phyloP scores from a whole-genome alignment of 2,329 filamentous ascomycete species.

The Hypoxylon sp. region DNA sequence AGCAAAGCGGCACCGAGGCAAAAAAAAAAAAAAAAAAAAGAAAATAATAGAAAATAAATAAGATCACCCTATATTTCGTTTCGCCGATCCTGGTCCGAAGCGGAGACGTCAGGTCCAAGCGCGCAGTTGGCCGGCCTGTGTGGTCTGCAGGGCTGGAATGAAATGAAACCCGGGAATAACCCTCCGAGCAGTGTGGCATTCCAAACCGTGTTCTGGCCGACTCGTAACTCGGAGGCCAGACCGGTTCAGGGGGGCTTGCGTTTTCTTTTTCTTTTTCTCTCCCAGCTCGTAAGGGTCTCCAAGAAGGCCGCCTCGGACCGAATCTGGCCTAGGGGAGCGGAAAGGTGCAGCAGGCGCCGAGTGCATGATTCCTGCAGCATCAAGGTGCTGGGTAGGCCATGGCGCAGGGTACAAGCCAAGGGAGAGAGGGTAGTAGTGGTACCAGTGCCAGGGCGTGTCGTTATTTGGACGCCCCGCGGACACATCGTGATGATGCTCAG shows the following conservation, averaged over 20 bases:
- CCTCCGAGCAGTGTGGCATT: conserved; percentile 37
- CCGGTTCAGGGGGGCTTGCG: conserved; percentile 7
- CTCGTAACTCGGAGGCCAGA: conserved; percentile 26
- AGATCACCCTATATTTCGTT: conserved; percentile 8
- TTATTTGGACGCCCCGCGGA: conserved; percentile 38
- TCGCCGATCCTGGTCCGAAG: conserved; percentile 26
- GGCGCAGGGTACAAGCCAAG: conserved; percentile 20
- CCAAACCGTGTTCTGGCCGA: conserved; percentile 35
- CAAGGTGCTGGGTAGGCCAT: conserved; percentile 23
- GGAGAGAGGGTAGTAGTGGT: conserved; percentile 5
- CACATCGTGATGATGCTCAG: conserved; percentile 41
- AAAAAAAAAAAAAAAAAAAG: conserved; percentile 1
- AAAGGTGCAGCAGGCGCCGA: conserved; percentile 38
- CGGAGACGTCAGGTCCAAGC: conserved; percentile 26
- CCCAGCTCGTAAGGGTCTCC: conserved; percentile 29
- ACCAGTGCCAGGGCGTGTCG: conserved; percentile 28
- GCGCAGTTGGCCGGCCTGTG: conserved; percentile 17
- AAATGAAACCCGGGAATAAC: conserved; percentile 37
- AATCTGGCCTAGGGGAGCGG: conserved; percentile 40
- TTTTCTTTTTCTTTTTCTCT: neutral
- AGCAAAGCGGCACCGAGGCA: conserved; percentile 24
- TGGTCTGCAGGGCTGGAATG: conserved; percentile 38
- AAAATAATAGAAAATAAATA: too few relatives aligned
- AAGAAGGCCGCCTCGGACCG: conserved; percentile 34
- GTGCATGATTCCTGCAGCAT: conserved; percentile 31